Base-by-base conservation (phyloP, 257 asterid genomes). In the Perilla frutescens region DNA sequence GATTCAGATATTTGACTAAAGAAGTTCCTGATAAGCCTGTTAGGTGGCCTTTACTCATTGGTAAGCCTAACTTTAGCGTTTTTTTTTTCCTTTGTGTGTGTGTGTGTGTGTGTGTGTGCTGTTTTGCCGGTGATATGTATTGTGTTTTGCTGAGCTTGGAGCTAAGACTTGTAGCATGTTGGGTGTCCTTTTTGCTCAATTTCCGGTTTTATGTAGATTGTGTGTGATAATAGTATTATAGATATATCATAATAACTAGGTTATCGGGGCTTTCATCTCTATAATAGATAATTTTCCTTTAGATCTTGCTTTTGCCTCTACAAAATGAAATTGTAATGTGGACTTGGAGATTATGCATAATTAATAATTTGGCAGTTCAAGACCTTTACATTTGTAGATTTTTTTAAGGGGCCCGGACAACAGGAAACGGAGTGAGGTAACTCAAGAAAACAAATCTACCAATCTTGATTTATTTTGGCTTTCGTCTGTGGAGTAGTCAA, bases 41-140 rank as follows among this genome's bases (percentile, higher is more conserved):
- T 68, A 68, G 90, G 59, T 91, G 97, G 97, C 96, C 96, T 67
- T 89, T 86, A 90, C 78, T 89, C 62, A 77, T 93, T 26, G 97
- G 96, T 93, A 69, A 0, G 72, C 63, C n/a, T 3, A 13, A 14
- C 13, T 49, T 49, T 49, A 2, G 12, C 5, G 37, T 15, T 11
- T 5, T 15, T 36, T 56, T 5, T 55, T 76, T 70, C 29, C 0
- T 20, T 0, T 20, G 26, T 20, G 26, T 20, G 26, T 20, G 26
- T 20, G 26, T 20, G 26, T 20, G 26, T 20, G 26, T 20, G 26
- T 20, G 26, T 20, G 26, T 20, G 26, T 20, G 26, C 29, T n/a
- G 36, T 20, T 59, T 71, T 26, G 4, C 3, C 57, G 6, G 31
- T n/a, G n/a, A 7, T 70, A 63, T 41, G 40, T 26, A 4, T 31